Evolutionary conservation across 805 yeast species (phyloP), one percentile per base, ranked within the genome.

Genomic region (Saccharomyces mikatae): DNA sequence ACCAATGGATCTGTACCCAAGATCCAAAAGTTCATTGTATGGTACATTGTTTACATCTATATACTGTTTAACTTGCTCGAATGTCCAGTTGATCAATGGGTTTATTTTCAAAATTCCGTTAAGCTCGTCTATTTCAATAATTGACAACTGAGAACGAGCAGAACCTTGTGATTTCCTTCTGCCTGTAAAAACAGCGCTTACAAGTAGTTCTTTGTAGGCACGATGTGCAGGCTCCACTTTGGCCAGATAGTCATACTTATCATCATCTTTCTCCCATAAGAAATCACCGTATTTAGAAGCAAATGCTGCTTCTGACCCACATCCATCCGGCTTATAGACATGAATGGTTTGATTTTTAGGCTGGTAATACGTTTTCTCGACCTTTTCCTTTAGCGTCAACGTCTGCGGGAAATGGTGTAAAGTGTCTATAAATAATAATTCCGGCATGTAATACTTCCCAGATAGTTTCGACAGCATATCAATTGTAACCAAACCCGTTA

Each of bases 351-450:
- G 62, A 10, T 53, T 55, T 4, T 47, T 41, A 11, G 69, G 65
- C 46, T 53, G 55, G 52, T 67, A 68, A 67, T 92, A 92, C 56
- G 75, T 78, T 14, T 63, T 59, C 62, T 80, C 73, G 46, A 92
- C 78, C 11, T 72, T 74, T 1, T 80, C 76, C 4, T 91, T 85
- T 44, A 92, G 76, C 2, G 84, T 89, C 47, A 85, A 72, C 0
- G 98, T 92, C 69, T 92, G 98, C n/a, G 92, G 90, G 76, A 92
- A 92, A 70, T 92, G 97, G 65, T 91, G 88, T 58, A 92, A 74
- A 0, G 98, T 92, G 67, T 92, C 97, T 49, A 91, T 77, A 68
- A 92, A 92, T 1, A 92, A 85, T 54, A 91, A 74, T 53, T 90
- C 95, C 6, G 87, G 59, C 41, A 60, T 52, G 6, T 56, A 49